Evolutionary conservation across 345 rosid species (phyloP), one percentile per base, ranked within the genome.

Genomic region (Trapa bicornis): DNA sequence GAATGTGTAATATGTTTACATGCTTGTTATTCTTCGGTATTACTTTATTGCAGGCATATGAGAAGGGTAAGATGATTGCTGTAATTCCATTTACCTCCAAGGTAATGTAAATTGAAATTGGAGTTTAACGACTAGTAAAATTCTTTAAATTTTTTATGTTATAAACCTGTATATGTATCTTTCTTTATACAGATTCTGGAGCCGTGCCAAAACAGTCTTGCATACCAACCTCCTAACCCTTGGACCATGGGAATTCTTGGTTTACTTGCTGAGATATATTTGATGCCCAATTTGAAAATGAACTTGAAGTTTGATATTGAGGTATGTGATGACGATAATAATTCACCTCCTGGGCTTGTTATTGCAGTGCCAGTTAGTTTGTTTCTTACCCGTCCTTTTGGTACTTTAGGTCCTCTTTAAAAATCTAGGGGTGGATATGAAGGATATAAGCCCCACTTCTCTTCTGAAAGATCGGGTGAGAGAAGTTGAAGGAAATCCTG

Each of bases 241-340:
- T 94, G 99, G 99, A 94, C 99, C 15, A 90, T 91, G 95, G 97
- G 88, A 38, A 94, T 94, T 74, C 97, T 94, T 66, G 91, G 97
- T 67, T 79, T 94, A 70, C 88, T 94, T 37, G 82, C 87, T 62
- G 99, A 94, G 84, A 94, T 93, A 67, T 94, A 94, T 73, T 83
- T 91, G 68, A 87, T 94, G 96, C 99, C 95, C 22, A 94, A 94
- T 78, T 82, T 94, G 72, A 94, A 94, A 83, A 94, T 94, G 99
- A 94, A 94, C 73, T 88, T 94, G 47, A 94, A 91, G 78, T 94
- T 94, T 86, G 99, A 94, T 70, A 91, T 94, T 74, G 99, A 94
- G 99, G 99, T 93, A 73, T 67, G 47, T 10, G 36, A 50, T 47
- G 52, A 17, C 13, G 64, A 67, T 37, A 38, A 38, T 15, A n/a